Evolutionary conservation across 2,329 filamentous ascomycete genomes (phyloP).

Genomic region (Davidsoniella australis): DNA sequence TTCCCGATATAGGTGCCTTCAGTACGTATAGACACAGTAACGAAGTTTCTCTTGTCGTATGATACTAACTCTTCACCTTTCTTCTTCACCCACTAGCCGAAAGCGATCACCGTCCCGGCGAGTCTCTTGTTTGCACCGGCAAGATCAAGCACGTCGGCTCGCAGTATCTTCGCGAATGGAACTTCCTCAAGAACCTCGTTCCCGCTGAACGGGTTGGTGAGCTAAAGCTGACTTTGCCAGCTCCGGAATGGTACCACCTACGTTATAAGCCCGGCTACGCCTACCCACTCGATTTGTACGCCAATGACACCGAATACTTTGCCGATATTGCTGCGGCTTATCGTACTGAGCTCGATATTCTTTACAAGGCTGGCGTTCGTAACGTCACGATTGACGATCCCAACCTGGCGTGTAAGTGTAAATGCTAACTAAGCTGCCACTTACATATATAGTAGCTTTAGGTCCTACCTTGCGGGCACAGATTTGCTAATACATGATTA

Average conservation of each 20-base stretch:
- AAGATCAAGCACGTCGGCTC: conserved; percentile 26
- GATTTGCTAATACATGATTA: too few relatives aligned
- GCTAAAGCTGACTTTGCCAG: conserved; percentile 51
- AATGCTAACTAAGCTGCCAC: too few relatives aligned
- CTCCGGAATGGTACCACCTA: conserved; percentile 50
- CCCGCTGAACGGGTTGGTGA: conserved; percentile 42
- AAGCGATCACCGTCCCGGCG: conserved; percentile 18
- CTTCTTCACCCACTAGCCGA: neutral
- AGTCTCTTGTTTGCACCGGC: conserved; percentile 24
- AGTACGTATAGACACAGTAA: conserved; percentile 7
- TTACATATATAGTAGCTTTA: too few relatives aligned
- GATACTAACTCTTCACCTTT: neutral
- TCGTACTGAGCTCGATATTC: conserved; percentile 34
- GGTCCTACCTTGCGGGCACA: too few relatives aligned
- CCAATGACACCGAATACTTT: conserved; percentile 37
- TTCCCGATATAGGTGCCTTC: conserved; percentile 24
- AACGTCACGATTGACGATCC: conserved; percentile 46
- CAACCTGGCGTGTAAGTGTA: conserved; percentile 27
- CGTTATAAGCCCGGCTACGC: conserved; percentile 32
- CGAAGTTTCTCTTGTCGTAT: too few relatives aligned
- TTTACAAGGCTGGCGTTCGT: conserved; percentile 36
- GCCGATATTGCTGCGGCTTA: conserved; percentile 38
- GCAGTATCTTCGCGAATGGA: conserved; percentile 27
- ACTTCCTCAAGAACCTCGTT: conserved; percentile 24
- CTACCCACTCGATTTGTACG: conserved; percentile 34